Percentiles rank a stretch among this genome's conserved stretches.
phyloP scores from a whole-genome alignment of 108 stramenopile species.

The Discostella pseudostelligera region DNA sequence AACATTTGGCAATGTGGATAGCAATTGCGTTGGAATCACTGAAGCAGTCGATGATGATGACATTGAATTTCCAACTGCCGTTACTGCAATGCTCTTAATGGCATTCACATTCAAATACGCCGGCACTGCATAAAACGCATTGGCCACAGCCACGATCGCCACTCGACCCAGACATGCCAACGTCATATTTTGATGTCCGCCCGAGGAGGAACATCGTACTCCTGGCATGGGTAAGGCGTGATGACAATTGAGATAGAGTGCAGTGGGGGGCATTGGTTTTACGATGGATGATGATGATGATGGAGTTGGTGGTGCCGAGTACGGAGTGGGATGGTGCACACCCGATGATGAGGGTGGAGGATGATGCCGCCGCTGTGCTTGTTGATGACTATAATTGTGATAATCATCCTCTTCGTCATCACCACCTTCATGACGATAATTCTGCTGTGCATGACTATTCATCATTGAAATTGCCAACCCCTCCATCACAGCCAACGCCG shows the following conservation, averaged over 20 bases:
- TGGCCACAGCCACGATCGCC: slow-evolving; percentile 71
- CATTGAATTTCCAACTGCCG: not conserved
- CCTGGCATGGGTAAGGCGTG: slow-evolving; percentile 59
- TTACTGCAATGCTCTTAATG: slow-evolving; percentile 1
- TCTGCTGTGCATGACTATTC: not conserved
- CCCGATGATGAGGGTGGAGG: not conserved
- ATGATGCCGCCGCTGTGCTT: not conserved
- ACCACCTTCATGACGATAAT: not conserved
- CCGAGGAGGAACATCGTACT: slow-evolving; percentile 61
- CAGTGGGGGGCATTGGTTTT: slow-evolving; percentile 15
- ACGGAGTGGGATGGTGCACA: not conserved
- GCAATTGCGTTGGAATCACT: not conserved
- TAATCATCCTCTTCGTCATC: not conserved
- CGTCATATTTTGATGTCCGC: slow-evolving; percentile 62
- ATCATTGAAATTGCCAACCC: slow-evolving; percentile 30
- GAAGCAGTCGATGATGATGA: slow-evolving; percentile 4
- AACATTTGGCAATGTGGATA: slow-evolving; percentile 25
- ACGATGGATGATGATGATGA: not conserved
- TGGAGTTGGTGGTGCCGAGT: not conserved
- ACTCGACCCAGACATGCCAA: slow-evolving; percentile 63
- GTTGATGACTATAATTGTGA: not conserved
- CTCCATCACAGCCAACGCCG: slow-evolving; percentile 25
- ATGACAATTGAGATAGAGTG: slow-evolving; percentile 31
- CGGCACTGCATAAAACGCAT: slow-evolving; percentile 69
- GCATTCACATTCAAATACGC: slow-evolving; percentile 31